Evolutionary conservation across 371 early-diverging fungal species (phyloP), one percentile per base, ranked within the genome.

Genomic region (Syncephalastrum sp.): DNA sequence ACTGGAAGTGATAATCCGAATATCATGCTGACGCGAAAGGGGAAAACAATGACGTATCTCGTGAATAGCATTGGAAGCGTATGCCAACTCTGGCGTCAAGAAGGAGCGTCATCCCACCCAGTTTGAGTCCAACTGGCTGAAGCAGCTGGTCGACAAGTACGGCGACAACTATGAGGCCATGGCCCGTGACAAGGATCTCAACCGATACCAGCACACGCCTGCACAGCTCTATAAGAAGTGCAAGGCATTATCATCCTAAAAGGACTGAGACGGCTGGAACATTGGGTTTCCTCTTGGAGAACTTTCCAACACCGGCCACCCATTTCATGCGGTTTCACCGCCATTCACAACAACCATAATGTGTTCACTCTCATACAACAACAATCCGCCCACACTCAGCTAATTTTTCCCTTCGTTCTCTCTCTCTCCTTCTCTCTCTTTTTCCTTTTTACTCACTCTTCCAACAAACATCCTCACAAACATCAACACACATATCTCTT

Each of bases 141-240:
- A 78, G 53, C 68, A 77, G 47, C 63, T 93, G 68, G 74, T 90
- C 16, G 81, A 81, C 15, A 92, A 91, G 75, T 87, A 95, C 56
- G 92, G 91, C 8, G 81, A 85, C 49, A 86, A 95, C 57, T 93
- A 89, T 52, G 80, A 86, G 10, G 91, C 89, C 53, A 96, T 96
- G 95, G 86, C 88, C 56, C 78, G 93, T 87, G 96, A 96, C 58
- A 77, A 80, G 50, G 83, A 89, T 53, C 72, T 95, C 42, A 96
- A 96, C 68, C 63, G 67, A 47, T 88, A 90, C 70, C 95, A 94
- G 72, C 82, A 87, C 47, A 89, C 94, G 0, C 82, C 71, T 10
- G 82, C 80, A 29, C 94, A 96, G 70, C 67, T 96, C 54, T 82
- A 81, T 69, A 85, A 82, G 67, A 89, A 88, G 69, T 80, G 69